A percentile compares a stretch with the other conserved stretches of the same genome.
phyloP scores from a whole-genome alignment of 805 yeast genomes.

The Candida hungchunana region DNA sequence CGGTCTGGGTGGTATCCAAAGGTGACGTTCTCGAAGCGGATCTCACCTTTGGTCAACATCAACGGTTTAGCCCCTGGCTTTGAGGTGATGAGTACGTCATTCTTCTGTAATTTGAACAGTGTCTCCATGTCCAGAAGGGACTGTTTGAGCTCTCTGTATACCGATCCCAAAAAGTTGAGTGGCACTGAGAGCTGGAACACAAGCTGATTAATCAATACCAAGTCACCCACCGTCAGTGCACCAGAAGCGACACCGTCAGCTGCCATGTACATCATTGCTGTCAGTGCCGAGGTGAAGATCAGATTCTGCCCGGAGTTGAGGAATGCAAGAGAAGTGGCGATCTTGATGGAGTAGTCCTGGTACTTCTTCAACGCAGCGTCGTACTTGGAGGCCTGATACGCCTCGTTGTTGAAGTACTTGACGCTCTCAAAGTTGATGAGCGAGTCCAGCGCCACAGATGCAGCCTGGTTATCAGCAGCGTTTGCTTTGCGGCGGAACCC shows the following conservation, averaged over 20 bases:
- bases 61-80: constrained; percentile 60
- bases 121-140: constrained; percentile 95
- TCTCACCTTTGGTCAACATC: constrained; percentile 53
- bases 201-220: constrained; percentile 89
- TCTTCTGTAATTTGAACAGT: constrained; percentile 76
- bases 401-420: constrained; percentile 89
- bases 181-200: constrained; percentile 97
- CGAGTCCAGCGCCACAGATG: constrained; percentile 90
- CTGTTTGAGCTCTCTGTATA: constrained; percentile 91
- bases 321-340: constrained; percentile 79
- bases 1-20: constrained; percentile 90
- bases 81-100: constrained; percentile 63
- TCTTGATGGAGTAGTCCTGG: constrained; percentile 64
- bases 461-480: constrained; percentile 93
- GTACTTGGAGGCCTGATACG: constrained; percentile 72
- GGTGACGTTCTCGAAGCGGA: constrained; percentile 83
- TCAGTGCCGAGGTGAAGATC: constrained; percentile 82
- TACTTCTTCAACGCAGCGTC: constrained; percentile 69
- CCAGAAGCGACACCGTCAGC: constrained; percentile 89
- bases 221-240: constrained; percentile 83
- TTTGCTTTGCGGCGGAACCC: constrained; percentile 85
- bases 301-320: constrained; percentile 76
- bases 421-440: constrained; percentile 92
- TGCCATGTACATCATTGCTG: constrained; percentile 98
- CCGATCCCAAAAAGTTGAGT: constrained; percentile 89